Percentiles rank a stretch among this genome's conserved stretches.
phyloP scores from a whole-genome alignment of 345 rosid genomes.

The Syzygium oleosum region DNA sequence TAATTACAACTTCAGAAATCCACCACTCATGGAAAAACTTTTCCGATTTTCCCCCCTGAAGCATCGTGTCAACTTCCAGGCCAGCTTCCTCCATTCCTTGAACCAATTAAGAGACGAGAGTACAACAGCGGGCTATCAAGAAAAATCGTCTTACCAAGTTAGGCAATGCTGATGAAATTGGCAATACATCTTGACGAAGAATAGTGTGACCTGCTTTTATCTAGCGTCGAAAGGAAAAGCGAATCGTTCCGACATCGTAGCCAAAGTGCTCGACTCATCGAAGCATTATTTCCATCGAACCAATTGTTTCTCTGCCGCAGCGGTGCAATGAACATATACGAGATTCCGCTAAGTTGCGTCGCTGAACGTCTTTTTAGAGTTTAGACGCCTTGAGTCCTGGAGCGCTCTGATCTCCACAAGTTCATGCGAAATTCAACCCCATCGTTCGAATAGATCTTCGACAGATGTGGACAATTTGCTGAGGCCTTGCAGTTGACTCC shows the following conservation, averaged over 20 bases:
- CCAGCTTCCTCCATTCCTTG: neutral
- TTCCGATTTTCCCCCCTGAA: neutral
- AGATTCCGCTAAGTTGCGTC: neutral
- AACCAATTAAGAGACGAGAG: neutral
- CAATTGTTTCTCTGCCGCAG: neutral
- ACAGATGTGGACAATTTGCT: accelerated
- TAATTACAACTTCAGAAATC: no score
- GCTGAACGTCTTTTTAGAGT: neutral
- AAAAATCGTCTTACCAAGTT: neutral
- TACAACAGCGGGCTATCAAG: neutral
- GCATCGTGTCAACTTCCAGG: neutral
- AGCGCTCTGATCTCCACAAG: neutral
- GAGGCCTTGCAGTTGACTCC: neutral
- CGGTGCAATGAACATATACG: neutral
- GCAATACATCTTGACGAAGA: neutral
- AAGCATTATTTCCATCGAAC: neutral
- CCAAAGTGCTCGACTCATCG: neutral
- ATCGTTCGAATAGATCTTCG: neutral
- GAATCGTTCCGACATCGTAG: neutral
- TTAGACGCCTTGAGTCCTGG: neutral
- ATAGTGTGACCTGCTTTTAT: neutral
- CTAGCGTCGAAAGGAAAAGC: neutral
- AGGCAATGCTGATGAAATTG: neutral
- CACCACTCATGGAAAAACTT: no score
- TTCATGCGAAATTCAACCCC: neutral